A percentile compares a stretch with the other conserved stretches of the same genome.
These are phyloP conservation scores for Coniochaeta sp. DNA, from an alignment of 2,329 filamentous ascomycete genomes.

Conservation along the genomic window DNA sequence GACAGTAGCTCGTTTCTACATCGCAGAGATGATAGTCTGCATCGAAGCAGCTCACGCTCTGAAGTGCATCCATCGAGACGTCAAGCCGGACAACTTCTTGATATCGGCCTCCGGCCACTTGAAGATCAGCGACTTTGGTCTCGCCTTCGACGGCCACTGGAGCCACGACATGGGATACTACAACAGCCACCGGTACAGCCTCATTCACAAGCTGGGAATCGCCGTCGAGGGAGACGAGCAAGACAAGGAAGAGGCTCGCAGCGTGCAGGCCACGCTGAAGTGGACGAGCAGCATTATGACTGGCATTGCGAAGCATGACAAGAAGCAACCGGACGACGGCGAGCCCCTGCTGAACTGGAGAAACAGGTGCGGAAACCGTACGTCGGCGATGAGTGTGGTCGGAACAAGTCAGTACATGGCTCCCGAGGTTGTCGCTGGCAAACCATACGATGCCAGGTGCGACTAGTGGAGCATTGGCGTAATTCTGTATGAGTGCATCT, in stretches of 20 bases:
- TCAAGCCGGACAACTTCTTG: slow-evolving; percentile 96
- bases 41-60: slow-evolving; percentile 87
- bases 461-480: slow-evolving; percentile 97
- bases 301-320: slow-evolving; percentile 28
- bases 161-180: slow-evolving; percentile 84
- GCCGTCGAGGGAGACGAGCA: slow-evolving; percentile 64
- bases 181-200: slow-evolving; percentile 69
- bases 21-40: slow-evolving; percentile 93
- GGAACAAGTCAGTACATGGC: slow-evolving; percentile 99
- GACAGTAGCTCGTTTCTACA: slow-evolving; percentile 71
- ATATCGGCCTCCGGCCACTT: slow-evolving; percentile 82
- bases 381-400: slow-evolving; percentile 76
- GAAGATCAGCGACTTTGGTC: slow-evolving; percentile 93
- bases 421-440: slow-evolving; percentile 78
- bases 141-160: slow-evolving; percentile 95
- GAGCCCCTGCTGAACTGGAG: slow-evolving; percentile 61
- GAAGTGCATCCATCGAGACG: slow-evolving; percentile 86
- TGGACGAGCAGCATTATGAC: slow-evolving; percentile 33
- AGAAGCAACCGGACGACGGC: slow-evolving; percentile 19
- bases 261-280: slow-evolving; percentile 24
- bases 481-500: slow-evolving; percentile 91
- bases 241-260: slow-evolving; percentile 50
- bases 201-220: slow-evolving; percentile 71
- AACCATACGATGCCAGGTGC: slow-evolving; percentile 83
- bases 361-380: slow-evolving; percentile 59